phyloP scores from a whole-genome alignment of 2,329 filamentous ascomycete species.

The Fusarium sp. region DNA sequence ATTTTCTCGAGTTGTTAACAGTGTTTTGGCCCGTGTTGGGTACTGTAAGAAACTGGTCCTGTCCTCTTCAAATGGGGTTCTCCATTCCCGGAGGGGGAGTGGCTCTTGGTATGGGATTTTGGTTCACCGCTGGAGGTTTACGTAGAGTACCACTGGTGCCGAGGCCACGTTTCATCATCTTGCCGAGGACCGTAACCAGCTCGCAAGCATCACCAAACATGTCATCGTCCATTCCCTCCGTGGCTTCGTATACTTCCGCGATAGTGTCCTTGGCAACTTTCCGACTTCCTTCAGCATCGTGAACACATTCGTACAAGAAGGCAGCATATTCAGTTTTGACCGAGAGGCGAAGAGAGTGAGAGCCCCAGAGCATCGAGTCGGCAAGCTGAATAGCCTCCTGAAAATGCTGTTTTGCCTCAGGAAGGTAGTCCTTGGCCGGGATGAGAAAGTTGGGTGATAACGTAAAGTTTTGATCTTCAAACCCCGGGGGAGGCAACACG shows the following conservation, averaged over 20 bases:
- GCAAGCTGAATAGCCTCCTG: constrained; percentile 78
- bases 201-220: constrained; percentile 93
- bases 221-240: constrained; percentile 92
- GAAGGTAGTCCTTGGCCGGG: constrained; percentile 80
- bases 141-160: constrained; percentile 48
- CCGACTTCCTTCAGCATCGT: constrained; percentile 79
- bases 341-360: constrained; percentile 86
- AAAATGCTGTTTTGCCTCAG: constrained; percentile 83
- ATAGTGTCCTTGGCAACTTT: constrained; percentile 83
- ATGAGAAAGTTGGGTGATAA: constrained; percentile 77
- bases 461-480: constrained; percentile 50
- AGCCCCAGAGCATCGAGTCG: constrained; percentile 80
- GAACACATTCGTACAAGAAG: constrained; percentile 91
- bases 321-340: constrained; percentile 92
- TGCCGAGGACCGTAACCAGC: constrained; percentile 83
- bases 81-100: constrained; percentile 52
- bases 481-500: constrained; percentile 64
- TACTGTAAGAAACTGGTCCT: neutral
- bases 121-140: constrained; percentile 43
- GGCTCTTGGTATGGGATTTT: constrained; percentile 20
- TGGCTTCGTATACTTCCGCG: constrained; percentile 87
- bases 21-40: neutral
- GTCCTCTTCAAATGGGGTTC: constrained; percentile 50
- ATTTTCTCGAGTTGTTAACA: neutral
- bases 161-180: constrained; percentile 83